Percentiles rank a stretch among this genome's conserved stretches.
Evolutionary conservation across 371 early-diverging fungal species (phyloP).

Genomic region (Coemansia sp.): DNA sequence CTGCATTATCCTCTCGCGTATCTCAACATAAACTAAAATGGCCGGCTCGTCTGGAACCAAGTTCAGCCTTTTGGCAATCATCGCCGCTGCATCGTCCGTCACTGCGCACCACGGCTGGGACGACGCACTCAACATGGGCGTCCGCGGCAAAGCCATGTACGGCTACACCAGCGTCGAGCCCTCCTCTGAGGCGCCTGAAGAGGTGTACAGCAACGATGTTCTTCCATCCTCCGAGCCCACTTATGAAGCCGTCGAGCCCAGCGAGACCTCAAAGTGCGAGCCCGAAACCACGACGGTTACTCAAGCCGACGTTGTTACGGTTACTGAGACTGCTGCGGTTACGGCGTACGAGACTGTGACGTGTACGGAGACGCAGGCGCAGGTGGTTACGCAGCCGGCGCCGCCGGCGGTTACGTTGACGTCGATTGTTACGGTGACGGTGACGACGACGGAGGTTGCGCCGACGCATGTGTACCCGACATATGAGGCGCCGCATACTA

Average conservation of each 20-base stretch:
- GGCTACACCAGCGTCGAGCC: conserved; percentile 15
- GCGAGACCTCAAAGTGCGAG: conserved; percentile 10
- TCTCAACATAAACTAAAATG: not conserved
- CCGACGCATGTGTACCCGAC: conserved; percentile 10
- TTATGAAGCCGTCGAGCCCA: conserved; percentile 33
- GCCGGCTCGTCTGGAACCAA: conserved; percentile 20
- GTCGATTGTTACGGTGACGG: conserved; percentile 22
- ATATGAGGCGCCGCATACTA: not conserved
- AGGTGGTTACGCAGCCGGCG: conserved; percentile 8
- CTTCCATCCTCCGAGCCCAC: conserved; percentile 10
- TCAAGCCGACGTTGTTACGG: conserved; percentile 11
- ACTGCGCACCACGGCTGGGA: not conserved
- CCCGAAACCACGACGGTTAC: conserved; percentile 19
- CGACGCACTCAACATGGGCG: not conserved
- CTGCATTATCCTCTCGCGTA: too few species aligned
- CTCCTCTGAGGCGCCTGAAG: conserved; percentile 16
- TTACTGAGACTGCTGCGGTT: conserved; percentile 12
- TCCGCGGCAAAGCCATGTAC: conserved; percentile 20
- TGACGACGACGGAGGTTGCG: conserved; percentile 13
- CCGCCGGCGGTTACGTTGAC: conserved; percentile 12
- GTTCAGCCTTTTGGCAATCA: conserved; percentile 19
- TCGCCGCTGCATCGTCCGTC: conserved; percentile 5
- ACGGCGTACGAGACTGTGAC: conserved; percentile 19
- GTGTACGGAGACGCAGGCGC: not conserved
- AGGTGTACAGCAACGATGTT: conserved; percentile 27